Evolutionary conservation across 2,329 filamentous ascomycete genomes (phyloP), one percentile per base, ranked within the genome.

Genomic region (Apiospora aurea): DNA sequence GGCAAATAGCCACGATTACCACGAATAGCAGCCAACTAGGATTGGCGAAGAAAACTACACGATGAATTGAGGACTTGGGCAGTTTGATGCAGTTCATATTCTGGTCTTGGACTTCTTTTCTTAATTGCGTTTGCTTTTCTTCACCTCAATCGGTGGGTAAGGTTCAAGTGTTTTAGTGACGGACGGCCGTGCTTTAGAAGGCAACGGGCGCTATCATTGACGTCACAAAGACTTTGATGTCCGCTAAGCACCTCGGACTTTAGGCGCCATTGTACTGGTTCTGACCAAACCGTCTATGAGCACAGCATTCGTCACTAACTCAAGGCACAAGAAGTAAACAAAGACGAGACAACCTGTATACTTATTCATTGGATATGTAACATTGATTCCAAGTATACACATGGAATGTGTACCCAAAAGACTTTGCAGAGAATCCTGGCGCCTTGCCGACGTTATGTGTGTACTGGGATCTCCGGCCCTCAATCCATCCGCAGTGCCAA

Each of bases 281-380:
- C 16, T 34, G 26, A 4, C 26, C 26, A 18, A 29, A 24, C 24
- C 49, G 53, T 38, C 26, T 38, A 61, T 21, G 26, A 38, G 26
- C 16, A 21, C 53, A 61, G 13, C 29, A 61, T 61, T 61, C 53
- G 53, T 61, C 53, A 61, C 53, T 38, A 61, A 34, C 16, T 34
- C 18, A 1, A 21, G 29, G 53, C 26, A 26, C 24, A 53, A 38
- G 4, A 21, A 34, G 7, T 34, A 38, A 2, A 4, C 14, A 34
- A 21, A n/a, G 16, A 2, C 29, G 11, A 21, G 29, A 11, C 14
- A 14, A 21, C 13, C 41, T 64, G 3, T 6, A 14, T 10, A n/a
- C 10, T 10, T 10, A n/a, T 4, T 10, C 7, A 2, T 21, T 29
- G 14, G 13, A 4, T 10, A 38, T 38, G 29, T 6, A 11, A 61